Evolutionary conservation across 1,284 basidiomycete species (phyloP).

Genomic region (Coniophora puteana): DNA sequence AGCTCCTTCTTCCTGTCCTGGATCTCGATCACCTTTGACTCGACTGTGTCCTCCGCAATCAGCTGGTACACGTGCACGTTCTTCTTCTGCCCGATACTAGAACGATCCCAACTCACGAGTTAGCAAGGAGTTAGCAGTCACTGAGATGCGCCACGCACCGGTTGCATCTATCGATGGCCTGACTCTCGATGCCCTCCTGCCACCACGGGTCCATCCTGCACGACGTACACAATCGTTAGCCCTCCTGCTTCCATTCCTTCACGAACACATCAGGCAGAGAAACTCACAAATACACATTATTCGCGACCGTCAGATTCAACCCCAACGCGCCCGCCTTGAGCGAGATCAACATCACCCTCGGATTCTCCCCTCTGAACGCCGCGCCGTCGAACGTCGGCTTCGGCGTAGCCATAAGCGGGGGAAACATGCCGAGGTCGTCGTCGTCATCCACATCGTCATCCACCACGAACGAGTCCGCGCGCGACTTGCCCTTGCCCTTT

Average conservation of each 20-base stretch:
- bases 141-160: conserved; percentile 33
- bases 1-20: conserved; percentile 76
- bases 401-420: too few species aligned
- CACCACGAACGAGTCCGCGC: too few species aligned
- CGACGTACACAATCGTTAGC: not conserved
- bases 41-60: conserved; percentile 84
- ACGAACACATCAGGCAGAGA: conserved; percentile 6
- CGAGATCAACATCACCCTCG: conserved; percentile 83
- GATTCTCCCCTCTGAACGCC: conserved; percentile 39
- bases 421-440: too few species aligned
- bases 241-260: conserved; percentile 41
- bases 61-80: conserved; percentile 84
- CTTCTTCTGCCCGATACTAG: conserved; percentile 78
- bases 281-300: conserved; percentile 83
- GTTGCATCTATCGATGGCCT: conserved; percentile 83
- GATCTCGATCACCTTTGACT: conserved; percentile 82
- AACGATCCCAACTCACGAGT: conserved; percentile 13
- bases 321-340: conserved; percentile 83
- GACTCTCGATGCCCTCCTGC: conserved; percentile 83
- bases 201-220: conserved; percentile 11
- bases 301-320: conserved; percentile 85
- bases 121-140: conserved; percentile 1
- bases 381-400: conserved; percentile 21
- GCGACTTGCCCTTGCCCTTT: too few species aligned
- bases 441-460: conserved; percentile 3